Conservation (phyloP, 1,284 basidiomycete genomes). For the Cutaneotrichosporon daszewskae region DNA sequence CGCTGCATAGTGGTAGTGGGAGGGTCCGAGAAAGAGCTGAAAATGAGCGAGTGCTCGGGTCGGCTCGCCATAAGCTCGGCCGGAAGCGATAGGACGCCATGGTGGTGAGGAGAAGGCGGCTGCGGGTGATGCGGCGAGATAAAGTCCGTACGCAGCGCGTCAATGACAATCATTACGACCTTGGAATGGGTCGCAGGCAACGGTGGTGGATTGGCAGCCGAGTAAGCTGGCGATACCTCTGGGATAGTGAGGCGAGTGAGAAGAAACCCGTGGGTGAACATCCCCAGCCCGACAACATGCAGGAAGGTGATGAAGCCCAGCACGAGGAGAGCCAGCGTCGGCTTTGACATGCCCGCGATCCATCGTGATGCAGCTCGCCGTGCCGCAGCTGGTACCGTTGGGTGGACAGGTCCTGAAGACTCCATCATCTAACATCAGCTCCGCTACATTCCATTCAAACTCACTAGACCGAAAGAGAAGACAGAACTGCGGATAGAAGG, state of each 20-base stretch:
- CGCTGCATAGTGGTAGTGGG: slow-evolving; percentile 94
- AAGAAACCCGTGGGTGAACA: slow-evolving; percentile 85
- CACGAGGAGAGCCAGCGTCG: slow-evolving; percentile 49
- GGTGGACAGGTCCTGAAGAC: no score
- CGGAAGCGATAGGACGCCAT: slow-evolving; percentile 76
- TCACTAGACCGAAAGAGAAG: not conserved
- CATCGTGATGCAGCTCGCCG: slow-evolving; percentile 17
- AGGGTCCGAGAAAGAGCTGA: slow-evolving; percentile 85
- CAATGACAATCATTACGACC: slow-evolving; percentile 81
- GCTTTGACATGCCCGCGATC: slow-evolving; percentile 28
- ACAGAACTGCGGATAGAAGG: not conserved
- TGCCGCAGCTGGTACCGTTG: slow-evolving; percentile 8
- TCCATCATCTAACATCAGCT: no score
- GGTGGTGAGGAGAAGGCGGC: slow-evolving; percentile 65
- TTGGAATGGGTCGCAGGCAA: slow-evolving; percentile 65
- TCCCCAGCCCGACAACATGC: slow-evolving; percentile 51
- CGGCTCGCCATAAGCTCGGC: slow-evolving; percentile 58
- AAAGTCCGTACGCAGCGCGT: slow-evolving; percentile 92
- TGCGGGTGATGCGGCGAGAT: slow-evolving; percentile 60
- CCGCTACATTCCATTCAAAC: no score
- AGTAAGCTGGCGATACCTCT: slow-evolving; percentile 49
- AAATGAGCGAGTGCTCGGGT: slow-evolving; percentile 72
- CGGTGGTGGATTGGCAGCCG: slow-evolving; percentile 45
- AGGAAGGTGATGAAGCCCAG: slow-evolving; percentile 56
- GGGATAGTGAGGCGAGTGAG: slow-evolving; percentile 73